Percentiles rank a stretch among this genome's conserved stretches.
phyloP scores from a whole-genome alignment of 2,329 filamentous ascomycete species.

The Coleophoma cylindrospora region DNA sequence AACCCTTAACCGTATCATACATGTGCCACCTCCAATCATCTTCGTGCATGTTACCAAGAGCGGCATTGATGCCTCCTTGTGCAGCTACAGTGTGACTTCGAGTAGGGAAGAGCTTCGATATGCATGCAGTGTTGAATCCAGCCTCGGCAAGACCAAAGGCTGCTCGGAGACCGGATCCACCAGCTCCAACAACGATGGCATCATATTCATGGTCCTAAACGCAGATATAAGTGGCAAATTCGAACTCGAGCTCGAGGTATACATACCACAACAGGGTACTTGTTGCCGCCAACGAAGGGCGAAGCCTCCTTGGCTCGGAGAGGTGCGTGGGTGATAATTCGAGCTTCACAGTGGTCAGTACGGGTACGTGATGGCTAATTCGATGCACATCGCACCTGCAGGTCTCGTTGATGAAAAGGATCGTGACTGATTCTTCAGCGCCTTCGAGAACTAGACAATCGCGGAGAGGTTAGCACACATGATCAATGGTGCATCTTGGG shows the following conservation, averaged over 20 bases:
- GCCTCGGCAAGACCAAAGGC: slow-evolving; percentile 84
- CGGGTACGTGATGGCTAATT: background rate
- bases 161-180: slow-evolving; percentile 75
- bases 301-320: slow-evolving; percentile 92
- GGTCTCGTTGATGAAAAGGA: slow-evolving; percentile 84
- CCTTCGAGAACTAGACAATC: slow-evolving; percentile 24
- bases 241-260: slow-evolving; percentile 3
- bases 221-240: slow-evolving; percentile 10
- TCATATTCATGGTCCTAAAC: slow-evolving; percentile 92
- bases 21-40: slow-evolving; percentile 99
- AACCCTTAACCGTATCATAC: slow-evolving; percentile 98
- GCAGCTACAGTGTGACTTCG: slow-evolving; percentile 80
- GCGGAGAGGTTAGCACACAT: slow-evolving; percentile 13
- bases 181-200: slow-evolving; percentile 87
- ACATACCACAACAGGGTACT: slow-evolving; percentile 86
- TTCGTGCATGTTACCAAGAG: slow-evolving; percentile 92
- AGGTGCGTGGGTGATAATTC: slow-evolving; percentile 80
- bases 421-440: slow-evolving; percentile 57
- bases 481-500: slow-evolving; percentile 11
- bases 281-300: slow-evolving; percentile 69
- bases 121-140: slow-evolving; percentile 85
- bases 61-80: slow-evolving; percentile 82
- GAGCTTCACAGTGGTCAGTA: slow-evolving; percentile 46
- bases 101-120: slow-evolving; percentile 81
- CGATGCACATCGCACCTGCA: slow-evolving; percentile 51